phyloP scores from a whole-genome alignment of 2,329 filamentous ascomycete genomes.

The Apiospora malaysiana region DNA sequence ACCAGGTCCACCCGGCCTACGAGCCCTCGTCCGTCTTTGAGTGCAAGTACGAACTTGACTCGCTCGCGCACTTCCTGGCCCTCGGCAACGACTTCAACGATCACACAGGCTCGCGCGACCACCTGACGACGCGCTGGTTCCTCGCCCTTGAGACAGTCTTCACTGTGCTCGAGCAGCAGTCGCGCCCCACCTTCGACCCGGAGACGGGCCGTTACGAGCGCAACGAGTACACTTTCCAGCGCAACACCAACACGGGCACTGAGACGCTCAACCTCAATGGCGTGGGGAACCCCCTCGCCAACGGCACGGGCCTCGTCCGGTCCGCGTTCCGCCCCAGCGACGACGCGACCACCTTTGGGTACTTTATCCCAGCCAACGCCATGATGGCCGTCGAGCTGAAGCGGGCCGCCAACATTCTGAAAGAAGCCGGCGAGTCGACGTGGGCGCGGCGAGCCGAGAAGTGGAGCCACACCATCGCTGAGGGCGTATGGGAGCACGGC shows the following conservation, averaged over 20 bases:
- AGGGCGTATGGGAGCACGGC: slow-evolving; percentile 85
- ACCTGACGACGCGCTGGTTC: slow-evolving; percentile 80
- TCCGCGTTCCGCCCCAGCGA: slow-evolving; percentile 95
- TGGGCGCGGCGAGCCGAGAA: slow-evolving; percentile 61
- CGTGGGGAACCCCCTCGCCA: slow-evolving; percentile 88
- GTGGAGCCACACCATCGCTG: slow-evolving; percentile 67
- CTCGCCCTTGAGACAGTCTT: slow-evolving; percentile 77
- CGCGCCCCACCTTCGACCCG: slow-evolving; percentile 78
- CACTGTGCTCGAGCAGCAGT: slow-evolving; percentile 77
- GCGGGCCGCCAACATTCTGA: slow-evolving; percentile 74
- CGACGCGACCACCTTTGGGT: slow-evolving; percentile 92
- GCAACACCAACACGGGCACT: slow-evolving; percentile 79
- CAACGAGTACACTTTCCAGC: slow-evolving; percentile 89
- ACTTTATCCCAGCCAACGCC: slow-evolving; percentile 93
- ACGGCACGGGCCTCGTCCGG: slow-evolving; percentile 82
- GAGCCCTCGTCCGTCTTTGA: slow-evolving; percentile 89
- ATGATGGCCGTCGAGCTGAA: slow-evolving; percentile 93
- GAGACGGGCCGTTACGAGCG: slow-evolving; percentile 66
- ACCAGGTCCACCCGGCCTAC: slow-evolving; percentile 84
- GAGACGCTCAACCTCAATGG: slow-evolving; percentile 86
- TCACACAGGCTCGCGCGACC: slow-evolving; percentile 77
- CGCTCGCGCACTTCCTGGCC: slow-evolving; percentile 87
- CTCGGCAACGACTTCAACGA: slow-evolving; percentile 86
- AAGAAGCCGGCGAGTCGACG: slow-evolving; percentile 59
- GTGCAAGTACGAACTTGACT: slow-evolving; percentile 99